Base-by-base conservation (phyloP, 257 asterid genomes). In the Capsicum pubescens region DNA sequence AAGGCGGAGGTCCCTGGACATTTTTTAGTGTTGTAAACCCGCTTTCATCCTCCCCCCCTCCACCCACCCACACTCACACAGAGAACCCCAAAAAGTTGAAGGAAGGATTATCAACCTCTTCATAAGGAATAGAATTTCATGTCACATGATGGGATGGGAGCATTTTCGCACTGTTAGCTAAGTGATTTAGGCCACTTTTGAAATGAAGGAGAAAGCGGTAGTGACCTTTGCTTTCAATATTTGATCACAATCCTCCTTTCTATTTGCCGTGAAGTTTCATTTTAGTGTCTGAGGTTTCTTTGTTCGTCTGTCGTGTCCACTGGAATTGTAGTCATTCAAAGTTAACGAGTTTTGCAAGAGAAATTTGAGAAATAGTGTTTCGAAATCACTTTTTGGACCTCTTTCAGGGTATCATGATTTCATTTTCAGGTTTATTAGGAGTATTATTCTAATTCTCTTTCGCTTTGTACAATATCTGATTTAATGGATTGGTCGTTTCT, bases 221-320 rank as follows among this genome's bases (percentile, higher is more conserved):
- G 69, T 61, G 69, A 61, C 39, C 39, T 61, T 61, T 61, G 69
- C 69, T 61, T 61, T 19, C 69, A 61, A 61, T 61, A 61, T 61
- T 61, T 61, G 69, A 39, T 61, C 39, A 21, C 39, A 21, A 61
- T 61, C 39, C 16, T 61, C 39, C 69, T 61, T 61, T 16, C 68
- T 61, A 15, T 61, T 61, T 12, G 36, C 39, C 11, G 8, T 61
- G 69, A 21, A 61, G 69, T 21, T 61, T 21, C 39, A 10, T 61
- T 61, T 61, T 21, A 21, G 5, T 61, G 69, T 61, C 16, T 61
- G 69, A 61, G 39, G 69, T 61, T n/a, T 61, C 39, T 61, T 19
- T 61, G 39, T 21, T 61, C 2, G 69, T 19, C 15, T 21, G 69
- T 61, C 16, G 1, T 7, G 3, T 61, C 32, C 32, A 61, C 69